Conservation (phyloP, 2,329 filamentous ascomycete genomes). For the Diaporthe vexans region DNA sequence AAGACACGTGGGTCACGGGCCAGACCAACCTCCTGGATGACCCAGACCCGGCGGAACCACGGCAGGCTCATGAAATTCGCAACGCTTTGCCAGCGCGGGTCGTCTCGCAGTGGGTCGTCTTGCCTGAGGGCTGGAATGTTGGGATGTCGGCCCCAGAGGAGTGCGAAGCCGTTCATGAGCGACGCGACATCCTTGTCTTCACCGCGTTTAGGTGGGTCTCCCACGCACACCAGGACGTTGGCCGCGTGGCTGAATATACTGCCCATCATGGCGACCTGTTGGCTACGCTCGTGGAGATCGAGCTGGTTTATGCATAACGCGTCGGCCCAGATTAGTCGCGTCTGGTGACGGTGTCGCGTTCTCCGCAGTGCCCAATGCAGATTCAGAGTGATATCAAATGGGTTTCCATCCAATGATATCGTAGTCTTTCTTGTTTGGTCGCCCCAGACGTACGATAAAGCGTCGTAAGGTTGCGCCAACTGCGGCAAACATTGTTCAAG, state of each 20-base stretch:
- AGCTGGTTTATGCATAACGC: slow-evolving; percentile 28
- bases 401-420: not conserved
- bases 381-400: not conserved
- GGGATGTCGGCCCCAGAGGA: not conserved
- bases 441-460: slow-evolving; percentile 7
- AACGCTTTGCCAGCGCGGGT: not conserved
- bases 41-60: slow-evolving; percentile 26
- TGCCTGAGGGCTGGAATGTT: not conserved
- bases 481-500: not conserved
- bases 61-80: not conserved
- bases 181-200: slow-evolving; percentile 5
- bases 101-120: not conserved
- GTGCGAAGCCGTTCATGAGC: slow-evolving; percentile 13
- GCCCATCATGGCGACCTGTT: slow-evolving; percentile 39
- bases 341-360: not conserved
- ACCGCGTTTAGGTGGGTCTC: not conserved
- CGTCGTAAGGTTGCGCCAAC: not conserved
- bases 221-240: not conserved
- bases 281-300: slow-evolving; percentile 29
- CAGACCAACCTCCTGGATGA: slow-evolving; percentile 22
- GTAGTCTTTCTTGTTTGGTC: not conserved
- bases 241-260: slow-evolving; percentile 20
- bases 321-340: slow-evolving; percentile 34
- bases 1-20: slow-evolving; percentile 2
- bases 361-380: slow-evolving; percentile 13